Conservation (phyloP, 2,329 filamentous ascomycete species). For the Venturiaceae sp. region DNA sequence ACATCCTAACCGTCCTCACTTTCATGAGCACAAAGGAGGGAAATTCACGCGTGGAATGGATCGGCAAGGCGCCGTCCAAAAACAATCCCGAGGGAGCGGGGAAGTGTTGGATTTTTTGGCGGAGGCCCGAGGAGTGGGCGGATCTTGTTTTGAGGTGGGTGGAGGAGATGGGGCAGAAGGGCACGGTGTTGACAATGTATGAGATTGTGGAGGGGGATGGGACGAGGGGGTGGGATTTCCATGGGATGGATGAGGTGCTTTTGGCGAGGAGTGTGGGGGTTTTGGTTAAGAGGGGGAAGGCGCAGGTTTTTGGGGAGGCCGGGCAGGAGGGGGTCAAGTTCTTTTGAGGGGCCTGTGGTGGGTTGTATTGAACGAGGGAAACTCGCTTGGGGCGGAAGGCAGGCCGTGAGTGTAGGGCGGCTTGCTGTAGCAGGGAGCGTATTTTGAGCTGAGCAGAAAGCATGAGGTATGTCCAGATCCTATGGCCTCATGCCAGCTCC, state of each 20-base stretch:
- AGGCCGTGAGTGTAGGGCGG: no score
- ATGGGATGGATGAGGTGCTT: slow-evolving; percentile 77
- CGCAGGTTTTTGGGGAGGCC: slow-evolving; percentile 85
- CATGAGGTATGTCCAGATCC: no score
- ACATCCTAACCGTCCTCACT: slow-evolving; percentile 43
- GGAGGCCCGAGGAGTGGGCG: slow-evolving; percentile 84
- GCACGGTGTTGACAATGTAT: slow-evolving; percentile 65
- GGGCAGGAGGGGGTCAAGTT: slow-evolving; percentile 94
- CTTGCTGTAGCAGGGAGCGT: no score
- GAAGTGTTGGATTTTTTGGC: slow-evolving; percentile 70
- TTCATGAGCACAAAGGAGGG: slow-evolving; percentile 46
- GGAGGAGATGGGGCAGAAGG: slow-evolving; percentile 81
- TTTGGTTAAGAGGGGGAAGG: slow-evolving; percentile 81
- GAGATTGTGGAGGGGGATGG: slow-evolving; percentile 84
- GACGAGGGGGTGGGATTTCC: slow-evolving; percentile 62
- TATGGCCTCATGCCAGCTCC: no score
- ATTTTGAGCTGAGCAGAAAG: no score
- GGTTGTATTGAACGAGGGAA: background rate
- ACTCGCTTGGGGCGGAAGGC: background rate
- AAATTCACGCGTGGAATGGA: slow-evolving; percentile 55
- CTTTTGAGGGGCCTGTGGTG: slow-evolving; percentile 49
- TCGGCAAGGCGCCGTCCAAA: slow-evolving; percentile 27
- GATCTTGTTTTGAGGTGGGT: slow-evolving; percentile 66
- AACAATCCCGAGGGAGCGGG: slow-evolving; percentile 6
- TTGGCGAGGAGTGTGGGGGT: slow-evolving; percentile 70